These are phyloP conservation scores for Amanita rubescens DNA, from an alignment of 768 basidiomycete genomes.

Conservation along the genomic window DNA sequence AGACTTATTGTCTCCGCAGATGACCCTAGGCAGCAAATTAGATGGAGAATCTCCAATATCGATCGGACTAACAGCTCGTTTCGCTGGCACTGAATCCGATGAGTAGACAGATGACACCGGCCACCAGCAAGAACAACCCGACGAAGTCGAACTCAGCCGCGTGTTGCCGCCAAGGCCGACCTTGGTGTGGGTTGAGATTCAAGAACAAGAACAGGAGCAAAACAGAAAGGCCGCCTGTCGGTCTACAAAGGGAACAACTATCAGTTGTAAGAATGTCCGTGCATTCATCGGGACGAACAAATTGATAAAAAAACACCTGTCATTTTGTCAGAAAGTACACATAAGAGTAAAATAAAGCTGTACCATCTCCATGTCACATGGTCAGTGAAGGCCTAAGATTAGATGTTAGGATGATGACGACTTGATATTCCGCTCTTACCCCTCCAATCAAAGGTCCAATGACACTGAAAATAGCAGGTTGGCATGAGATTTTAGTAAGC, in stretches of 20 bases:
- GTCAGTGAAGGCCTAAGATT: conserved; percentile 54
- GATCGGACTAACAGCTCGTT: conserved; percentile 44
- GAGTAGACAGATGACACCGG: conserved; percentile 59
- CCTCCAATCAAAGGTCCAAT: conserved; percentile 79
- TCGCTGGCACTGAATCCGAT: conserved; percentile 71
- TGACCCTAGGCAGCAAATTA: conserved; percentile 38
- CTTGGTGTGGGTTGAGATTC: conserved; percentile 69
- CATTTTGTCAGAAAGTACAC: conserved; percentile 3
- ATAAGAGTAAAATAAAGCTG: conserved; percentile 9
- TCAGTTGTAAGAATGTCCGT: background rate
- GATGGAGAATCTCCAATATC: background rate
- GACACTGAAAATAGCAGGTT: conserved; percentile 31
- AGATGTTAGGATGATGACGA: conserved; percentile 1
- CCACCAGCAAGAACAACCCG: conserved; percentile 56
- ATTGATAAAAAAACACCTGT: conserved; percentile 72
- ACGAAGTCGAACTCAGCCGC: conserved; percentile 64
- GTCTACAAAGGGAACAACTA: conserved; percentile 30
- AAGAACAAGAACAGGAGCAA: conserved; percentile 63
- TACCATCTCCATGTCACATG: conserved; percentile 78
- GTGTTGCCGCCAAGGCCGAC: conserved; percentile 50
- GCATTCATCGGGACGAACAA: conserved; percentile 33
- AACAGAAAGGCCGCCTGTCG: conserved; percentile 64
- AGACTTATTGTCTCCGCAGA: conserved; percentile 52
- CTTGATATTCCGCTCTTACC: conserved; percentile 32
- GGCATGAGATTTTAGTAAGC: background rate